A percentile compares a stretch with the other conserved stretches of the same genome.
phyloP scores from a whole-genome alignment of 148 eudicot species.

The Amaranthus palmeri region DNA sequence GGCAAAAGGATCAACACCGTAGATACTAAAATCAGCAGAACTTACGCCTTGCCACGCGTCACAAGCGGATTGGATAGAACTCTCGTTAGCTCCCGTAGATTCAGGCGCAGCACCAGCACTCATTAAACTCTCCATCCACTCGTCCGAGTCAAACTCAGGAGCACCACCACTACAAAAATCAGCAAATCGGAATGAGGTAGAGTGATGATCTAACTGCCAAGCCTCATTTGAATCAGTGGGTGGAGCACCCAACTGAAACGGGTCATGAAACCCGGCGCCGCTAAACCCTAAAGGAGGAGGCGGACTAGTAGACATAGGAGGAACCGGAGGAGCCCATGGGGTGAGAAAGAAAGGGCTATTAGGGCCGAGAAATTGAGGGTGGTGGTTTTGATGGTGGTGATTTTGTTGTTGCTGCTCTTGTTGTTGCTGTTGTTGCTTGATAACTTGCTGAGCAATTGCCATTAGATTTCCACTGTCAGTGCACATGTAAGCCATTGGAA shows the following conservation, averaged over 20 bases:
- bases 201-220: slow-evolving; percentile 38
- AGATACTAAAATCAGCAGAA: slow-evolving; percentile 27
- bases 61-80: slow-evolving; percentile 27
- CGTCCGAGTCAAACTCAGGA: slow-evolving; percentile 75
- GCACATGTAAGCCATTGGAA: slow-evolving; percentile 74
- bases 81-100: slow-evolving; percentile 28
- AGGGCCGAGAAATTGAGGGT: slow-evolving; percentile 24
- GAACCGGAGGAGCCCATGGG: slow-evolving; percentile 38
- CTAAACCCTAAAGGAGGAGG: slow-evolving; percentile 29
- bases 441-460: slow-evolving; percentile 95
- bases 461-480: slow-evolving; percentile 92
- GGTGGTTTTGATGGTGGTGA: slow-evolving; percentile 28
- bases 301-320: slow-evolving; percentile 21
- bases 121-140: slow-evolving; percentile 90
- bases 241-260: slow-evolving; percentile 35
- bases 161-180: slow-evolving; percentile 40
- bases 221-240: slow-evolving; percentile 33
- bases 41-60: slow-evolving; percentile 36
- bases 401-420: slow-evolving; percentile 45
- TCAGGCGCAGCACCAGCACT: slow-evolving; percentile 44
- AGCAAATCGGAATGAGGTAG: slow-evolving; percentile 42
- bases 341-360: slow-evolving; percentile 37
- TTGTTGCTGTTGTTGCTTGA: slow-evolving; percentile 71
- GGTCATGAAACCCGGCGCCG: slow-evolving; percentile 43
- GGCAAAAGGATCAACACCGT: slow-evolving; percentile 44